Base-by-base conservation (phyloP, 345 rosid species). In the Aquilaria yunnanensis region DNA sequence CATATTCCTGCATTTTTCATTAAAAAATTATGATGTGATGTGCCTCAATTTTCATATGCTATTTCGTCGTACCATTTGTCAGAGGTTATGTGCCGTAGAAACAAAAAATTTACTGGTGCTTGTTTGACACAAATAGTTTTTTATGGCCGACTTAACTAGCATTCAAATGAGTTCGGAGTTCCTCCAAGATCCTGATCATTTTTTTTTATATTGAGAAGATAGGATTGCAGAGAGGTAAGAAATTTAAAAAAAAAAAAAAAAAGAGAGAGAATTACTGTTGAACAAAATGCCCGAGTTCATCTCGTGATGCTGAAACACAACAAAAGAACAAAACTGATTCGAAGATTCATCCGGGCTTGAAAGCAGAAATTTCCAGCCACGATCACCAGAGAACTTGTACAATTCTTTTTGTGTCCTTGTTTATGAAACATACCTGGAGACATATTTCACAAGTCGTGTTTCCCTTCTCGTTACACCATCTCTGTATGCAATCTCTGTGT, bases 391-490 rank as follows among this genome's bases (percentile, higher is more conserved):
- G 12, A 37, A 37, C 8, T 37, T 9, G 5, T 4, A 37, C 5
- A 37, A 9, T 37, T 4, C 2, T 37, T 37, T 37, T 37, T 37
- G 43, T 4, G 8, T 5, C 43, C 5, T 37, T 37, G 5, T 37
- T 9, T 4, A 37, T 37, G 43, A 5, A 37, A 3, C 68, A 23
- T 54, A 94, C 97, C 99, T 90, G 92, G 37, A 94, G 93, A 73
- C 97, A 94, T 16, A 94, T 87, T 84, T 94, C 99, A 61, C 97
- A 94, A 63, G 75, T 84, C 12, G 93, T 88, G 80, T 81, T 88
- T 51, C 99, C 97, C 79, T 94, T 94, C 83, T 90, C 96, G 64
- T 94, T 51, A 13, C 97, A 90, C 99, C 99, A 94, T 65, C 96
- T 83, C 89, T 94, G 97, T 77, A 90, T 87, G 58, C 99, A 90